A percentile compares a stretch with the other conserved stretches of the same genome.
These are phyloP conservation scores for Bryopsis sp. DNA, from an alignment of 139 green algal genomes.

Conservation along the genomic window DNA sequence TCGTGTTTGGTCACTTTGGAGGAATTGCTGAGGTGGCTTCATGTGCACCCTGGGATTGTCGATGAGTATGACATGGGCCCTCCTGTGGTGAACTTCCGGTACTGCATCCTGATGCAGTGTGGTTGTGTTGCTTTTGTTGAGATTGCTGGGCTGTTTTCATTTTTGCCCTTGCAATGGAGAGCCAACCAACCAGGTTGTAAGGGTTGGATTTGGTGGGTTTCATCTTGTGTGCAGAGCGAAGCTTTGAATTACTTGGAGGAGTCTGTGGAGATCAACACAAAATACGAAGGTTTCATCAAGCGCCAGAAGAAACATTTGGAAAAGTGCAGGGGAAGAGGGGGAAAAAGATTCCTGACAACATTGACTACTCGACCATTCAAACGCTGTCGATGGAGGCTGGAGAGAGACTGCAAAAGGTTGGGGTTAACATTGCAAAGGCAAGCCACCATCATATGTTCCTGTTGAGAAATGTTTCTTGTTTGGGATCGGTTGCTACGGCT, in stretches of 20 bases:
- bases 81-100: too few relatives aligned
- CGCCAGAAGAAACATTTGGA: constrained; percentile 73
- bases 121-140: neutral
- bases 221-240: too few relatives aligned
- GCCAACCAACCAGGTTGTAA: too few relatives aligned
- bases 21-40: constrained; percentile 76
- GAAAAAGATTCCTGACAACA: constrained; percentile 51
- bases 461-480: too few relatives aligned
- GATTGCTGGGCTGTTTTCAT: neutral
- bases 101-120: too few relatives aligned
- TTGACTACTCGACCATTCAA: constrained; percentile 65
- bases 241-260: too few relatives aligned
- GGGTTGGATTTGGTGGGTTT: too few relatives aligned
- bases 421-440: too few relatives aligned
- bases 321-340: constrained; percentile 39
- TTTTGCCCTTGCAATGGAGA: constrained; percentile 39
- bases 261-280: constrained; percentile 88
- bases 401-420: constrained; percentile 86
- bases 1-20: constrained; percentile 72
- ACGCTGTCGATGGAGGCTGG: constrained; percentile 79
- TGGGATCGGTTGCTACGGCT: too few relatives aligned
- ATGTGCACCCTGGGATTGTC: constrained; percentile 66
- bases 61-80: constrained; percentile 3
- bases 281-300: constrained; percentile 92
- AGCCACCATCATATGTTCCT: too few relatives aligned